These are phyloP conservation scores for Diddensiella santjacobensis DNA, from an alignment of 805 yeast genomes.

Conservation along the genomic window DNA sequence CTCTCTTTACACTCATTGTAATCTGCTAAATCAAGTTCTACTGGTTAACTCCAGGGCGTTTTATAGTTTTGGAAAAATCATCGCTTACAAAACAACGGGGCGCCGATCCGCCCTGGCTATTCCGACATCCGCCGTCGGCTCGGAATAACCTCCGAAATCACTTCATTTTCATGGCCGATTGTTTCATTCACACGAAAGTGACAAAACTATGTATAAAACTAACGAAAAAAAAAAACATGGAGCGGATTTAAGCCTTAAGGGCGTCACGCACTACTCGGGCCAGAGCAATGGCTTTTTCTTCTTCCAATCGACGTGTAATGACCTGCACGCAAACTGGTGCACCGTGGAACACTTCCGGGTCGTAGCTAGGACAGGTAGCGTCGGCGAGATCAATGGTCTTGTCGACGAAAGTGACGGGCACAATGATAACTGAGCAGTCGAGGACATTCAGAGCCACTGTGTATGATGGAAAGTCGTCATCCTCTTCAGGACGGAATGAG, in stretches of 20 bases:
- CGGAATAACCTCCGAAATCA: too few species aligned
- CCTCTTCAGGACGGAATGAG: constrained; percentile 36
- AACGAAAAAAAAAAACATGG: too few species aligned
- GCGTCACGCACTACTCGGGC: constrained; percentile 16
- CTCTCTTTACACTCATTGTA: background rate
- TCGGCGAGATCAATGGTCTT: constrained; percentile 44
- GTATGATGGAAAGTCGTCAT: constrained; percentile 43
- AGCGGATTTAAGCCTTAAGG: too few species aligned
- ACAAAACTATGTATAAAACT: too few species aligned
- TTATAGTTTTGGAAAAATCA: too few species aligned
- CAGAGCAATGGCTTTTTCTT: constrained; percentile 47
- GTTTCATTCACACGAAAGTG: too few species aligned
- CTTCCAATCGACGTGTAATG: constrained; percentile 51
- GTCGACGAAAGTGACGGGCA: constrained; percentile 29
- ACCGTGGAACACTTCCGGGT: constrained; percentile 62
- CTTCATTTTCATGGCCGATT: too few species aligned
- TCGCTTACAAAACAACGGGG: too few species aligned
- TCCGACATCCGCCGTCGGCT: too few species aligned
- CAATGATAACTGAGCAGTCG: constrained; percentile 58
- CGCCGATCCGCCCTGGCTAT: too few species aligned
- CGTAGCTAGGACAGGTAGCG: constrained; percentile 37
- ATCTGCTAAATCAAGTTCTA: background rate
- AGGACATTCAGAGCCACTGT: constrained; percentile 68
- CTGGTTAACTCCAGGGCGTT: too few species aligned
- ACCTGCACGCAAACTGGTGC: constrained; percentile 56